Percentiles rank a stretch among this genome's conserved stretches.
These are phyloP conservation scores for Parietichytrium sp. DNA, from an alignment of 108 stramenopile species.

Conservation along the genomic window DNA sequence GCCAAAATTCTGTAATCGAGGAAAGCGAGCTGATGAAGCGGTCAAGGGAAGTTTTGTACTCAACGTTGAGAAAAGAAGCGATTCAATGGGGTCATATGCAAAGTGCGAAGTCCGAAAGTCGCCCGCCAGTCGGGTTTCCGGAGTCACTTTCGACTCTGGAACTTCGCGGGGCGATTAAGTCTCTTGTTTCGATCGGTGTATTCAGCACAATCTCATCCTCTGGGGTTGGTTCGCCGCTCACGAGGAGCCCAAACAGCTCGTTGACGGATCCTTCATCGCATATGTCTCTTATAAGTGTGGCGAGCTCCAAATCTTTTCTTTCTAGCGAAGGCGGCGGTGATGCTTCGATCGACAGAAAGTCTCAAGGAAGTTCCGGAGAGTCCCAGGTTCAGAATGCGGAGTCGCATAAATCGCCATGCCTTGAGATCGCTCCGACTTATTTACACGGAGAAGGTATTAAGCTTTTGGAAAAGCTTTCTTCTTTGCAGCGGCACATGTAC, in stretches of 20 bases:
- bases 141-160: conserved; percentile 3
- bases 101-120: too few species aligned
- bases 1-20: neutral
- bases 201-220: neutral
- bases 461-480: conserved; percentile 28
- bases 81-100: neutral
- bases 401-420: too few species aligned
- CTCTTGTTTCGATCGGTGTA: neutral
- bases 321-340: conserved; percentile 1
- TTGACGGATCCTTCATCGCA: neutral
- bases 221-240: conserved; percentile 4
- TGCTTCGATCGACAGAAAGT: too few species aligned
- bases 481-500: conserved; percentile 16
- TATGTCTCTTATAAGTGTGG: neutral
- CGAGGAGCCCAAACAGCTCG: too few species aligned
- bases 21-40: neutral
- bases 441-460: neutral
- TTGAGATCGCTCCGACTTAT: neutral
- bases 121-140: neutral
- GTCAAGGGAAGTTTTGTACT: neutral
- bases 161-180: conserved; percentile 3
- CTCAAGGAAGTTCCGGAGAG: too few species aligned
- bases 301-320: neutral
- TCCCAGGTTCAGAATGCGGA: too few species aligned
- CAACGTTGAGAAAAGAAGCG: neutral